Evolutionary conservation across 2,329 filamentous ascomycete genomes (phyloP).

Genomic region (Pseudogymnoascus sp.): DNA sequence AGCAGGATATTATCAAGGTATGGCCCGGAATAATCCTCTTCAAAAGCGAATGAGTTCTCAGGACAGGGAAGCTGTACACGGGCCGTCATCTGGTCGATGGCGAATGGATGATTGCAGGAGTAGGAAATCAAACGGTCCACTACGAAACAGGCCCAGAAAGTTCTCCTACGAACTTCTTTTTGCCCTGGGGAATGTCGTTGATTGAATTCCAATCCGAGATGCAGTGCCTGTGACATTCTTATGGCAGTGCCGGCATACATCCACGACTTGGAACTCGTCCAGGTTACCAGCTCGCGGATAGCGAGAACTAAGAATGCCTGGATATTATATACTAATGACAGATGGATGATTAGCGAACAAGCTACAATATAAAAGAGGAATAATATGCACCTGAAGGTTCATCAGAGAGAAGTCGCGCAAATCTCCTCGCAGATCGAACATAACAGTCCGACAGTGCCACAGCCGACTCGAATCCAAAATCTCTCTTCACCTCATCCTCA

Average conservation of each 20-base stretch:
- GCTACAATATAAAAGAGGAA: neutral
- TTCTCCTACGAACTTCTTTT: constrained; percentile 15
- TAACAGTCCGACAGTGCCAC: constrained; percentile 6
- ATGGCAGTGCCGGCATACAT: constrained; percentile 16
- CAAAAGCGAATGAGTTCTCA: constrained; percentile 13
- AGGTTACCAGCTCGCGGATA: constrained; percentile 13
- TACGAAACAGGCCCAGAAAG: constrained; percentile 15
- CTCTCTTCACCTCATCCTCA: constrained; percentile 1
- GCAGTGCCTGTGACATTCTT: constrained; percentile 16
- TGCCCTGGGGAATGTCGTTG: constrained; percentile 13
- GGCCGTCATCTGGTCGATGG: neutral
- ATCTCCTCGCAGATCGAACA: neutral
- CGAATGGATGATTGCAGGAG: constrained; percentile 13
- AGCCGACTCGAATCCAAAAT: neutral
- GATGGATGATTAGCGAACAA: neutral
- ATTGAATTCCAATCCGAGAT: constrained; percentile 12
- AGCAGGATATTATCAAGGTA: neutral
- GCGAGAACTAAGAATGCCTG: constrained; percentile 16
- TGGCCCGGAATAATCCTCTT: constrained; percentile 11
- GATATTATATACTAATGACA: neutral
- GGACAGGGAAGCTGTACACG: constrained; percentile 13
- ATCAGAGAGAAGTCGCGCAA: constrained; percentile 10
- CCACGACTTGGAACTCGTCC: constrained; percentile 15
- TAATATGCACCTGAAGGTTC: constrained; percentile 12
- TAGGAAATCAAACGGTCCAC: constrained; percentile 14